Percentiles rank a stretch among this genome's conserved stretches.
Evolutionary conservation across 129 eudicot species (phyloP).

Genomic region (Chrysanthemum lavandulifolium): DNA sequence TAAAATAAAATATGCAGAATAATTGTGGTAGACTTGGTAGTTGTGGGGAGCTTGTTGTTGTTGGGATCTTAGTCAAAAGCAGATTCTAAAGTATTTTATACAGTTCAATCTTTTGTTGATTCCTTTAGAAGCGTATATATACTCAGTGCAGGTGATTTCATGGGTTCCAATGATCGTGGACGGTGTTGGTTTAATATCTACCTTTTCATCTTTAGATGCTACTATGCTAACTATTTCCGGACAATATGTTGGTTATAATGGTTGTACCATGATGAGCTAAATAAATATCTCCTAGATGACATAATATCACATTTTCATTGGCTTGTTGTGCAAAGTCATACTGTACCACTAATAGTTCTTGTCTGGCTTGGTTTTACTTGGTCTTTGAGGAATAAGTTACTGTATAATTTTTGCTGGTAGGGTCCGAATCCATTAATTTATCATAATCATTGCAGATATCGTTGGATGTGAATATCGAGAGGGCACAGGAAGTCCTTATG

Average conservation of each 20-base stretch:
- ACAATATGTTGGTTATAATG: not conserved
- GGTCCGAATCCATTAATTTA: not conserved
- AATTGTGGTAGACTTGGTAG: conserved; percentile 16
- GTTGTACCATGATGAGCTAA: not conserved
- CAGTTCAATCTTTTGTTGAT: conserved; percentile 18
- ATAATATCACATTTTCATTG: not conserved
- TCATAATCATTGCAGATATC: conserved; percentile 53
- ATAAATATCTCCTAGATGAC: not conserved
- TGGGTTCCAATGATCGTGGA: conserved; percentile 21
- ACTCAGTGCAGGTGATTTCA: conserved; percentile 14
- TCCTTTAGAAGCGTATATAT: conserved; percentile 12
- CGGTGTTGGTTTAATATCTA: too few relatives aligned
- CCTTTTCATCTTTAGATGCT: too few relatives aligned
- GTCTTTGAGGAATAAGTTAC: conserved; percentile 21
- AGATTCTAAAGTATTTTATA: conserved; percentile 32
- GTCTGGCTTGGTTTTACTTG: conserved; percentile 12
- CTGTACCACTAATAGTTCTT: not conserved
- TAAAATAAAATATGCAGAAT: conserved; percentile 20
- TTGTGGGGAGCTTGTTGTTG: conserved; percentile 26
- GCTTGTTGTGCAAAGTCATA: conserved; percentile 16
- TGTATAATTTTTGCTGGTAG: not conserved
- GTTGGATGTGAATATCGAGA: conserved; percentile 81
- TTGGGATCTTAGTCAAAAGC: conserved; percentile 34
- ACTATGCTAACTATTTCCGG: not conserved
- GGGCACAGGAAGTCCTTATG: conserved; percentile 76